Evolutionary conservation across 163 green algal species (phyloP).

Genomic region (Coccomyxa subellipsoidea): DNA sequence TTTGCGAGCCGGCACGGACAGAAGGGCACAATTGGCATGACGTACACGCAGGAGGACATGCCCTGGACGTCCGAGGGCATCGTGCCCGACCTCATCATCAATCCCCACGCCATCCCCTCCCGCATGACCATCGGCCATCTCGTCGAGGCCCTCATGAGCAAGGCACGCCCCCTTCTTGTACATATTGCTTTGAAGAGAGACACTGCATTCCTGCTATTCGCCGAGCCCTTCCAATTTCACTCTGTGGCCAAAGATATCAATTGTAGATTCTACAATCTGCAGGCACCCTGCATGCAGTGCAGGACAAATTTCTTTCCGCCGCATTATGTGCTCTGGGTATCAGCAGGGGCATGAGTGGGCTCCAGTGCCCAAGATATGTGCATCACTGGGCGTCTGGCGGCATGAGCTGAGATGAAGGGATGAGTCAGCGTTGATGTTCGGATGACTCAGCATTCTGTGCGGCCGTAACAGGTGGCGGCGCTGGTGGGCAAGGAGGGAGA

Average conservation of each 20-base stretch:
- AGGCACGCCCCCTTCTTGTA: slow-evolving; percentile 62
- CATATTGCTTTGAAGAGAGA: too few relatives aligned
- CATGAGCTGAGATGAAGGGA: too few relatives aligned
- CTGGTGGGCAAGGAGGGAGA: slow-evolving; percentile 90
- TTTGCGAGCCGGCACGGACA: slow-evolving; percentile 96
- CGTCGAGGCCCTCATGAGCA: slow-evolving; percentile 95
- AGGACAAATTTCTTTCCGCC: not conserved
- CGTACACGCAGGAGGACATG: slow-evolving; percentile 94
- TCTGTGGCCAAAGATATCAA: too few relatives aligned
- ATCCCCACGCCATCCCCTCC: slow-evolving; percentile 96
- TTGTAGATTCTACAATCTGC: too few relatives aligned
- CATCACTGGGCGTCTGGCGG: too few relatives aligned
- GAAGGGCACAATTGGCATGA: slow-evolving; percentile 98
- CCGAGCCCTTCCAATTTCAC: too few relatives aligned
- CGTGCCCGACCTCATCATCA: slow-evolving; percentile 96
- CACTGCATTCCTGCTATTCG: not conserved
- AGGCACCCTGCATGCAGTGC: not conserved
- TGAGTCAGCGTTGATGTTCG: too few relatives aligned
- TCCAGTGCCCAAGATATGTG: too few relatives aligned
- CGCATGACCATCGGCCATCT: slow-evolving; percentile 99
- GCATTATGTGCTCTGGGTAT: not conserved
- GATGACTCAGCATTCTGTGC: too few relatives aligned
- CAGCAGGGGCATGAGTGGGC: too few relatives aligned
- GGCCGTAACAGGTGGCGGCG: slow-evolving; percentile 46
- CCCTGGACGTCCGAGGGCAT: slow-evolving; percentile 81